A percentile compares a stretch with the other conserved stretches of the same genome.
Conservation (phyloP, 2,329 filamentous ascomycete species). For the Verticillium dahliae region DNA sequence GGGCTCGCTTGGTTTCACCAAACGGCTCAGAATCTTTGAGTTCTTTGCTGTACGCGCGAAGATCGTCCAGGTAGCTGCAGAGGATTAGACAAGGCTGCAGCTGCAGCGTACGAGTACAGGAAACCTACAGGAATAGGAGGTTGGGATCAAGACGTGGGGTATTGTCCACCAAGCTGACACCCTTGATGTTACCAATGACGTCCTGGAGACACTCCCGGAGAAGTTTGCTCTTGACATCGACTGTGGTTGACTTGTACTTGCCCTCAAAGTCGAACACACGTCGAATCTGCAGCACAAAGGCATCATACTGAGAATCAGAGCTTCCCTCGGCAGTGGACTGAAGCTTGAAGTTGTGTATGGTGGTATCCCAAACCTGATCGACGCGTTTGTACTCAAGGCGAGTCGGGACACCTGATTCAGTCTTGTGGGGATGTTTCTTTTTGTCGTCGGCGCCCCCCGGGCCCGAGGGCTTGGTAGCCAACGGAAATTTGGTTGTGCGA, state of each 20-base stretch:
- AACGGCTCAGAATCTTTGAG: constrained; percentile 52
- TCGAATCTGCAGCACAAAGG: constrained; percentile 77
- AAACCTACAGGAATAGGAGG: constrained; percentile 55
- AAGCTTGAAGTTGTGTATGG: constrained; percentile 44
- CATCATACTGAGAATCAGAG: constrained; percentile 56
- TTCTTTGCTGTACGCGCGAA: constrained; percentile 57
- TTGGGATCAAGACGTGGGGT: constrained; percentile 68
- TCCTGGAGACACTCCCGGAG: constrained; percentile 65
- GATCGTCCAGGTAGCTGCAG: constrained; percentile 65
- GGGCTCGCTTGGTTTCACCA: constrained; percentile 44
- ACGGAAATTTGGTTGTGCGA: background rate
- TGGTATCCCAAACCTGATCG: constrained; percentile 47
- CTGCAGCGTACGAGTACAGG: no score
- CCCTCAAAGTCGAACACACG: constrained; percentile 80
- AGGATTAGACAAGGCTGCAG: constrained; percentile 5
- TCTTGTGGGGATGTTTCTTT: background rate
- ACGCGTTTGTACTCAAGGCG: constrained; percentile 41
- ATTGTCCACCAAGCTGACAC: constrained; percentile 74
- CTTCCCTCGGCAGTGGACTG: constrained; percentile 44
- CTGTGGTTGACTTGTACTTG: constrained; percentile 63
- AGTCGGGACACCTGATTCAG: background rate
- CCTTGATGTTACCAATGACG: constrained; percentile 70
- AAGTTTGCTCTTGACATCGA: constrained; percentile 81
- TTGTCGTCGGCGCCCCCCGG: background rate
- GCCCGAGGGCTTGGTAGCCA: background rate